Evolutionary conservation across 768 basidiomycete species (phyloP), one percentile per base, ranked within the genome.

Genomic region (Tylopilus plumbeoviolaceoides): DNA sequence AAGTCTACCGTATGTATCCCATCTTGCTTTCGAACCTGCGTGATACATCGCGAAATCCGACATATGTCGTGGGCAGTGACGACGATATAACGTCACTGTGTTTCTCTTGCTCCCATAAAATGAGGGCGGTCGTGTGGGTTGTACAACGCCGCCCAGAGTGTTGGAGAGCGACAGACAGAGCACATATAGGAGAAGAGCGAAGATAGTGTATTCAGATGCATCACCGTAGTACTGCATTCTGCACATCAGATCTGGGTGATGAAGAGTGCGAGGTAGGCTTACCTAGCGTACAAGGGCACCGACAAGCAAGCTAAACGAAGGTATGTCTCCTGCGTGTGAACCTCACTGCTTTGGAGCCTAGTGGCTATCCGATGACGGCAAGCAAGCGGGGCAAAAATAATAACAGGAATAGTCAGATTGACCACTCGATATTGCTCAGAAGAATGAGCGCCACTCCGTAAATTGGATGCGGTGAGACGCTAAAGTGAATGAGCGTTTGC

Each of bases 21-120:
- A 68, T 56, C 59, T 60, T 58, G 71, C 69, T 70, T 74, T 71
- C 71, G 63, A 65, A 55, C 65, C 63, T 69, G 64, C 53, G 58
- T 70, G 28, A 47, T 4, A 43, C 31, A 49, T 36, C 44, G 59
- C 67, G 64, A 71, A 64, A 62, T 55, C 59, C 64, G 64, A 66
- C 68, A 68, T 73, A 62, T 68, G 59, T 52, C 56, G 65, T 60
- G 65, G 76, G 75, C 54, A 63, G 58, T 62, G 56, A 57, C 1
- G 18, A 63, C 60, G 47, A 62, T 62, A 66, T 60, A 20, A 41
- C 54, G 38, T 62, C 62, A 56, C 60, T 55, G 58, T 49, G 23
- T 6, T 69, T 55, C 59, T 91, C 65, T 95, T 74, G 92, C 91
- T 95, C 87, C 79, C 83, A 70, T 91, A 90, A 95, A 95, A 95